Base-by-base conservation (phyloP, 371 early-diverging fungal species). In the Funneliformis caledonium region DNA sequence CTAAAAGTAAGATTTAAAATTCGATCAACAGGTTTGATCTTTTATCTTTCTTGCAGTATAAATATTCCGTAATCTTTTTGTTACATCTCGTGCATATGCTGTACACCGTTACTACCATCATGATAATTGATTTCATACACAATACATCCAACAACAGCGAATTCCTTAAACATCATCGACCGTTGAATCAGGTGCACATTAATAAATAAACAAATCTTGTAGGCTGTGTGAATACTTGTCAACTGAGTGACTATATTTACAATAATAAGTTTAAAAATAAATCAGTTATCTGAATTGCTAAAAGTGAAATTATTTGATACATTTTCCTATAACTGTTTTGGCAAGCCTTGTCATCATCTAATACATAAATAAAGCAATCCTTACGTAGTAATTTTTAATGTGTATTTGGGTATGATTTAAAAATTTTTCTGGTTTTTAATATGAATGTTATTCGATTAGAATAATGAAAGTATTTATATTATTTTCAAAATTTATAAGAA, bases 211-310 rank as follows among this genome's bases (percentile, higher is more conserved):
- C 6, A n/a, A 22, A 11, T 62, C 73, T 26, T 81, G 52, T 64
- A 76, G 26, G 2, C 37, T 48, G 14, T 76, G 75, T 50, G 76
- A 50, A 12, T 80, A 81, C 16, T 31, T 9, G 1, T 76, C 50
- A 81, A 10, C 8, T 72, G 19, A 37, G 77, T 68, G n/a, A n/a
- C n/a, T 1, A 50, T 22, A 45, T 81, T 77, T 11, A 22, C 33
- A 56, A 81, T 56, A 1, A 77, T 70, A 8, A 70, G 70, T 60
- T 69, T 42, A 81, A 48, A 14, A 81, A 31, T 11, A 81, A 47
- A 48, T 67, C 69, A 5, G n/a, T 47, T 43, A 37, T 26, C 48
- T 14, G 69, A n/a, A 48, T 76, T 31, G n/a, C n/a, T n/a, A n/a
- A n/a, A n/a, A n/a, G n/a, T n/a, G n/a, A n/a, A n/a, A n/a, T n/a